Conservation (phyloP, 495 filamentous ascomycete genomes). For the Podospora pseudopauciseta region DNA sequence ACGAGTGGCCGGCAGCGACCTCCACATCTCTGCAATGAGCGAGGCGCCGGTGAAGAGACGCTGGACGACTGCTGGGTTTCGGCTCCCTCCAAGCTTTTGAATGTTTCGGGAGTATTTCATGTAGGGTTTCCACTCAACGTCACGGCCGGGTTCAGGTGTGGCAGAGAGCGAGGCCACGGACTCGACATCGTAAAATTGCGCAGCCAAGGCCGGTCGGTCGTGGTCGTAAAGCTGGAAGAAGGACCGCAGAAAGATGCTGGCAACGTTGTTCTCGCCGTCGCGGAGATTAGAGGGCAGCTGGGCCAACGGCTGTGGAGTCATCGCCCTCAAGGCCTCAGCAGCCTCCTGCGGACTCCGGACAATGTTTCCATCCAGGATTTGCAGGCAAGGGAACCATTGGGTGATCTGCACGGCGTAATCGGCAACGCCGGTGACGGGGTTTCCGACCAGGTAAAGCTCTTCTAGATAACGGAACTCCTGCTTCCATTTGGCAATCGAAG, state of each 20-base stretch:
- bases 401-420: constrained; percentile 67
- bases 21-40: constrained; percentile 67
- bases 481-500: constrained; percentile 73
- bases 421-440: constrained; percentile 62
- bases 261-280: constrained; percentile 67
- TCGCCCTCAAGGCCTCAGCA: constrained; percentile 39
- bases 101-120: constrained; percentile 81
- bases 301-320: constrained; percentile 58
- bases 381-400: constrained; percentile 75
- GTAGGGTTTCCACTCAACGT: constrained; percentile 64
- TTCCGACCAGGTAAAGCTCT: constrained; percentile 71
- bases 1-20: constrained; percentile 63
- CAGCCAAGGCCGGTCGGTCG: constrained; percentile 59
- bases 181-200: constrained; percentile 69
- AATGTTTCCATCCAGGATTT: constrained; percentile 64
- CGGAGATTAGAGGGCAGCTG: constrained; percentile 65
- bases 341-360: constrained; percentile 68
- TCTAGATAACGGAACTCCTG: constrained; percentile 72
- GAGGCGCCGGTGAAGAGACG: constrained; percentile 62
- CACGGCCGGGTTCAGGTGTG: constrained; percentile 53
- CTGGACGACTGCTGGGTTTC: constrained; percentile 51
- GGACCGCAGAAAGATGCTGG: constrained; percentile 66
- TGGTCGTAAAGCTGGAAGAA: constrained; percentile 75
- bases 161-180: constrained; percentile 77
- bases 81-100: constrained; percentile 56